phyloP scores from a whole-genome alignment of 495 filamentous ascomycete species.

The Trichoderma gamsii region DNA sequence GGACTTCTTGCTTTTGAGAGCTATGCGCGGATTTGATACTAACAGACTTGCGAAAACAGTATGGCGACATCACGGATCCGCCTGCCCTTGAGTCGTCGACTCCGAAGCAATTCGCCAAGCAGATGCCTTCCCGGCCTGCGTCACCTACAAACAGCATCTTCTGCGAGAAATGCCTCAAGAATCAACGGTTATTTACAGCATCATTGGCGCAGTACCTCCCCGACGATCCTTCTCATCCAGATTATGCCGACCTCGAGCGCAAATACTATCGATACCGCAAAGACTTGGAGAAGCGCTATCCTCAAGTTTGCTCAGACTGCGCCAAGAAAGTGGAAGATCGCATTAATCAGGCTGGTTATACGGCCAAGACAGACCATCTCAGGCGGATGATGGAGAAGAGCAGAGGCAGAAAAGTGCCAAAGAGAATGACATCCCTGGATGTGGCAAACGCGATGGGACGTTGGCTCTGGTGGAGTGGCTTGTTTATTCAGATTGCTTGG shows the following conservation, averaged over 20 bases:
- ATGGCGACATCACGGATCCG: slow-evolving; percentile 82
- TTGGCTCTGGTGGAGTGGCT: slow-evolving; percentile 47
- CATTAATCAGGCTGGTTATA: slow-evolving; percentile 63
- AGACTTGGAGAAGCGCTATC: slow-evolving; percentile 68
- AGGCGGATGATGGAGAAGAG: slow-evolving; percentile 65
- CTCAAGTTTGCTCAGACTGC: slow-evolving; percentile 75
- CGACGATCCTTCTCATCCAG: slow-evolving; percentile 56
- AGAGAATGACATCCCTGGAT: slow-evolving; percentile 45
- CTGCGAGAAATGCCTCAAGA: slow-evolving; percentile 71
- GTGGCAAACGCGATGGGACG: slow-evolving; percentile 40
- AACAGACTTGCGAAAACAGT: slow-evolving; percentile 36
- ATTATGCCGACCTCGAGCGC: slow-evolving; percentile 46
- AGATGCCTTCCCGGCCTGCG: slow-evolving; percentile 23
- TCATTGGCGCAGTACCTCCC: slow-evolving; percentile 65
- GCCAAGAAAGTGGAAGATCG: slow-evolving; percentile 57
- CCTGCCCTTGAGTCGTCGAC: slow-evolving; percentile 34
- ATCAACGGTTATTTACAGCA: slow-evolving; percentile 69
- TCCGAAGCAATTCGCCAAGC: not conserved
- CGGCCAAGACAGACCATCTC: slow-evolving; percentile 72
- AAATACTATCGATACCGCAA: slow-evolving; percentile 55
- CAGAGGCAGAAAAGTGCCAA: slow-evolving; percentile 38
- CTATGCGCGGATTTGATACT: slow-evolving; percentile 17
- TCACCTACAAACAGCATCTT: slow-evolving; percentile 47
- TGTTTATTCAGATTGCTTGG: slow-evolving; percentile 49
- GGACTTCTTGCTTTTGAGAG: not conserved